Evolutionary conservation across 1,284 basidiomycete genomes (phyloP).

Genomic region (Boletellus sp.): DNA sequence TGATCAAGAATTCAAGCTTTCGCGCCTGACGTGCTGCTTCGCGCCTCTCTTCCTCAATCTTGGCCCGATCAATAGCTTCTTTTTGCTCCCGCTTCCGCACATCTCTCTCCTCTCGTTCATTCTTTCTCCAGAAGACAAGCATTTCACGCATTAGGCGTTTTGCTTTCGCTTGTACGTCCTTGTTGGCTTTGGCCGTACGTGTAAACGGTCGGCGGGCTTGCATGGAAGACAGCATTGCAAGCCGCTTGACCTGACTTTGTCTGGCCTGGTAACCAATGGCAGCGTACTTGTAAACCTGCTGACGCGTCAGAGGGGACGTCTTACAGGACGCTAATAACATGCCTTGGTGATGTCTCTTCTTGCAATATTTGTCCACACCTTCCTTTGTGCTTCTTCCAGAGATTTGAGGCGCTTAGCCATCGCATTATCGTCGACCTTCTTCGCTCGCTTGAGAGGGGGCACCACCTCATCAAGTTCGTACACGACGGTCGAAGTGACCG

Average conservation of each 20-base stretch:
- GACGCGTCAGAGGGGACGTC: conserved; percentile 13
- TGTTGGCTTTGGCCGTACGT: conserved; percentile 79
- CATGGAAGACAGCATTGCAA: conserved; percentile 73
- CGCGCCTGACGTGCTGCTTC: conserved; percentile 94
- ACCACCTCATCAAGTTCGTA: conserved; percentile 68
- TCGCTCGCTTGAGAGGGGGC: conserved; percentile 68
- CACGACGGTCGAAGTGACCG: conserved; percentile 53
- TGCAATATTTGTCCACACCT: conserved; percentile 85
- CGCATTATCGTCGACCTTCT: conserved; percentile 66
- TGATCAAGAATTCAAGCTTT: conserved; percentile 98
- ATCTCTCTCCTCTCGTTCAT: conserved; percentile 94
- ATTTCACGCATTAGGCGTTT: conserved; percentile 91
- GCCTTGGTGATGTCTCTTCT: conserved; percentile 81
- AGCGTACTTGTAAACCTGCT: conserved; percentile 79
- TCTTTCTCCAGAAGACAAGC: conserved; percentile 97
- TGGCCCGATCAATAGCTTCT: conserved; percentile 86
- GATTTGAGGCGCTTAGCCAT: conserved; percentile 72
- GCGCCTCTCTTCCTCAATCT: conserved; percentile 93
- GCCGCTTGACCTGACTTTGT: conserved; percentile 69
- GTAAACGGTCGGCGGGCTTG: conserved; percentile 80
- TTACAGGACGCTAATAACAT: conserved; percentile 7
- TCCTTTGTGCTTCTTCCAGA: conserved; percentile 80
- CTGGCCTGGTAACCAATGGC: conserved; percentile 61
- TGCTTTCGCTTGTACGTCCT: conserved; percentile 86
- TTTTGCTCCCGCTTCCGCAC: conserved; percentile 93